Evolutionary conservation across 257 asterid genomes (phyloP), one percentile per base, ranked within the genome.

Genomic region (Rauvolfia tetraphylla): DNA sequence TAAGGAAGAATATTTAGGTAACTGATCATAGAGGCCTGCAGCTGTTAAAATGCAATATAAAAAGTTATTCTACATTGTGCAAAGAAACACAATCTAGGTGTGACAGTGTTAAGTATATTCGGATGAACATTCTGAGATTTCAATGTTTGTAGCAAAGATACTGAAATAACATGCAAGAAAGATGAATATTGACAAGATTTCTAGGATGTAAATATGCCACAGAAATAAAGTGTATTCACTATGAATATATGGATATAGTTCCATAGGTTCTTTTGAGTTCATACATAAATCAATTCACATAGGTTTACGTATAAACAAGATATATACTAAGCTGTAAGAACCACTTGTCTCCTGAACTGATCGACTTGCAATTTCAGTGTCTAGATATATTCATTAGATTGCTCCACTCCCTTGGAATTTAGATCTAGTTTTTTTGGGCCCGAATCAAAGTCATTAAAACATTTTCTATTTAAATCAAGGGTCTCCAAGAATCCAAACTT

Each of bases 381-480:
- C 84, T 76, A 77, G 62, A 69, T 76, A 77, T 81, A 73, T 42
- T 79, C 82, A 80, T 75, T 76, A 44, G 81, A 69, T 73, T 80
- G 82, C 53, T 82, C 86, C 33, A 77, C 71, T 46, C 78, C 86
- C 63, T 78, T 80, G 86, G 72, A 78, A 83, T 89, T 91, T 85
- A 90, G 87, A 79, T 90, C 92, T 42, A 89, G 81, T 81, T 49
- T 67, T 58, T 71, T 76, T 13, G 82, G 85, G 48, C 82, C 85
- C 36, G 84, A 81, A 73, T 90, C 93, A 34, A 69, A 84, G 25
- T 85, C 90, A 82, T 81, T 81, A 73, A 75, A 66, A 58, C 80
- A 86, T 77, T 85, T 75, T 41, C 77, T 80, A 31, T 92, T 92
- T 87, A 92, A 85, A 84, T 91, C 97, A 72, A 92, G 74, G 20